These are phyloP conservation scores for Simmondsia chinensis DNA, from an alignment of 148 eudicot species.

Conservation along the genomic window DNA sequence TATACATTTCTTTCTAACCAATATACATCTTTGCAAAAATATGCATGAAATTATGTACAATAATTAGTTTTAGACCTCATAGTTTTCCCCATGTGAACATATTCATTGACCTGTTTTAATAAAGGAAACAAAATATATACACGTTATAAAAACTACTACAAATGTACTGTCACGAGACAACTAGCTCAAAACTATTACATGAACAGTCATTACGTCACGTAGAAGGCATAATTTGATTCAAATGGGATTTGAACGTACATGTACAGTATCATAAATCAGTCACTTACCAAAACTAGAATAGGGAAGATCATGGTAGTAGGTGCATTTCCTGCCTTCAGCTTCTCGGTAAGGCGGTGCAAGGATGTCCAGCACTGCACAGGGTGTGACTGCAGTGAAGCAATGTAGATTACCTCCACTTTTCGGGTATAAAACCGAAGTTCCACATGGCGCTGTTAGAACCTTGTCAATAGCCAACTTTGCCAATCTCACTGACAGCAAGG, in stretches of 20 bases:
- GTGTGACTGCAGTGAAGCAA: constrained; percentile 81
- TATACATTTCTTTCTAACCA: too few species aligned
- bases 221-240: too few species aligned
- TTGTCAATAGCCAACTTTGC: constrained; percentile 78
- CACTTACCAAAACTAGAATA: constrained; percentile 67
- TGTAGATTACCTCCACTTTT: constrained; percentile 83
- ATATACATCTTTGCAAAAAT: too few species aligned
- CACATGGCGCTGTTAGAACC: constrained; percentile 77
- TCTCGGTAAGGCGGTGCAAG: constrained; percentile 85
- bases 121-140: too few species aligned
- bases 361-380: constrained; percentile 91
- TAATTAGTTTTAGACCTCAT: too few species aligned
- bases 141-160: too few species aligned
- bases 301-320: constrained; percentile 88
- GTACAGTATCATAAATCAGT: neutral
- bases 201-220: too few species aligned
- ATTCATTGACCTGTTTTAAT: too few species aligned
- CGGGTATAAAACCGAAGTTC: constrained; percentile 67
- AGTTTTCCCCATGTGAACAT: too few species aligned
- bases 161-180: too few species aligned
- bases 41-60: too few species aligned
- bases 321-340: constrained; percentile 79
- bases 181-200: too few species aligned
- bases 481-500: constrained; percentile 68
- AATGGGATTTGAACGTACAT: neutral